Conservation (phyloP, 768 basidiomycete species). For the Saitozyma sp. region DNA sequence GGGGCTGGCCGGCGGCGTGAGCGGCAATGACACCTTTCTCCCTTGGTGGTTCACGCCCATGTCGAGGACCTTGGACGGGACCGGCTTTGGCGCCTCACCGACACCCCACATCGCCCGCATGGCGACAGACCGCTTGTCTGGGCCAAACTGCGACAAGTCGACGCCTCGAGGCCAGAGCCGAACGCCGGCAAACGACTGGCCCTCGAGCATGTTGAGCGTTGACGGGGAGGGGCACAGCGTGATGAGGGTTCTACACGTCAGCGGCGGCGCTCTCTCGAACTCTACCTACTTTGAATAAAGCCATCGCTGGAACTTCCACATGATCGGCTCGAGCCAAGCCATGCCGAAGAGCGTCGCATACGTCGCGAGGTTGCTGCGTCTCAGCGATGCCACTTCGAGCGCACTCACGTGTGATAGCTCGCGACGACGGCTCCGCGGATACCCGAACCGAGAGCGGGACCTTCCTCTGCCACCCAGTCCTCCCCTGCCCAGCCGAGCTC, state of each 20-base stretch:
- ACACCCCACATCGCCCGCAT: constrained; percentile 51
- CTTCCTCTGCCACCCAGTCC: constrained; percentile 45
- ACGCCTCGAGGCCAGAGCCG: constrained; percentile 56
- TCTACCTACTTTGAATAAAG: constrained; percentile 46
- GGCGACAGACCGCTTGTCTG: constrained; percentile 34
- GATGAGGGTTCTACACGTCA: constrained; percentile 41
- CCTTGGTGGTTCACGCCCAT: constrained; percentile 19
- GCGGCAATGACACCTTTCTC: constrained; percentile 26
- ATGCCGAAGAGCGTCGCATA: constrained; percentile 56
- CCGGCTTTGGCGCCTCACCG: constrained; percentile 12
- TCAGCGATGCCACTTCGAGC: background rate
- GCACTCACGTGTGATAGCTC: constrained; percentile 55
- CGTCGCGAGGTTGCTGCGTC: constrained; percentile 49
- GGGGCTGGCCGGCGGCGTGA: constrained; percentile 31
- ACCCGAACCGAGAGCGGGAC: constrained; percentile 42
- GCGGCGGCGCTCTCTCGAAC: background rate
- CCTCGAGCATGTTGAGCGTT: constrained; percentile 51
- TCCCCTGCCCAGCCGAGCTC: constrained; percentile 53
- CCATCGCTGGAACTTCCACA: constrained; percentile 53
- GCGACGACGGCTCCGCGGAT: constrained; percentile 53
- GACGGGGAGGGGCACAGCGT: constrained; percentile 56
- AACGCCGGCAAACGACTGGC: constrained; percentile 47
- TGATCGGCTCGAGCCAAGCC: constrained; percentile 53
- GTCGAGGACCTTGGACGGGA: background rate
- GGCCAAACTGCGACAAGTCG: constrained; percentile 52